Base-by-base conservation (phyloP, 164 flowering plant species). In the Sextonia rubra region DNA sequence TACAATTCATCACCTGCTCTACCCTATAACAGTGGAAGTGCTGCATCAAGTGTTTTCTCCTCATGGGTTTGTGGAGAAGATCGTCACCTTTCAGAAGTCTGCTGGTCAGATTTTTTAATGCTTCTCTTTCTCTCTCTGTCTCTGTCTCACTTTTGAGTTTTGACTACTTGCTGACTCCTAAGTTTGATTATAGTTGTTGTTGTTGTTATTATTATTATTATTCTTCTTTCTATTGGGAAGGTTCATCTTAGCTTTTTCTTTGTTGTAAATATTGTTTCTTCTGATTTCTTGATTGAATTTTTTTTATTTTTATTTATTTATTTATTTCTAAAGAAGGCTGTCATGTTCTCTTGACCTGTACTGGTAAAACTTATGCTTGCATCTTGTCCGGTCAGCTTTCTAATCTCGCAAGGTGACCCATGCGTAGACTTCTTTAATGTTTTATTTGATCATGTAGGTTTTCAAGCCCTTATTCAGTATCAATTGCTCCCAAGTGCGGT, bases 31-130 rank as follows among this genome's bases (percentile, higher is more conserved):
- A 12, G 98, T 95, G 91, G 99, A 95, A 77, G 99, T 93, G 88
- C 95, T 95, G 84, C 97, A 91, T 85, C 99, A 95, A 91, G 99
- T 95, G 69, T 93, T 93, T 85, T 95, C 97, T 84, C 97, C 98
- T 73, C 87, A 93, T 93, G 99, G 99, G 72, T 87, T 84, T 83
- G 99, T 95, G 80, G 99, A 95, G 91, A 93, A 95, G 93, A 88
- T 95, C 74, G 99, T 95, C 85, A 95, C 99, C 0, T 95, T 95
- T 84, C 98, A 93, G 92, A 95, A 95, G 91, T 89, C 98, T 69
- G 99, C 99, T 79, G 99, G 99, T 95, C 90, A 93, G 98, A 88
- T 83, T 86, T 85, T 84, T 79, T 81, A 76, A 83, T 89, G 85
- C 84, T 86, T 78, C 85, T 84, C 71, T 83, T 75, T 80, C 62